A percentile compares a stretch with the other conserved stretches of the same genome.
phyloP scores from a whole-genome alignment of 192 early-diverging fungal genomes.

The Borealophlyctis nickersoniae region DNA sequence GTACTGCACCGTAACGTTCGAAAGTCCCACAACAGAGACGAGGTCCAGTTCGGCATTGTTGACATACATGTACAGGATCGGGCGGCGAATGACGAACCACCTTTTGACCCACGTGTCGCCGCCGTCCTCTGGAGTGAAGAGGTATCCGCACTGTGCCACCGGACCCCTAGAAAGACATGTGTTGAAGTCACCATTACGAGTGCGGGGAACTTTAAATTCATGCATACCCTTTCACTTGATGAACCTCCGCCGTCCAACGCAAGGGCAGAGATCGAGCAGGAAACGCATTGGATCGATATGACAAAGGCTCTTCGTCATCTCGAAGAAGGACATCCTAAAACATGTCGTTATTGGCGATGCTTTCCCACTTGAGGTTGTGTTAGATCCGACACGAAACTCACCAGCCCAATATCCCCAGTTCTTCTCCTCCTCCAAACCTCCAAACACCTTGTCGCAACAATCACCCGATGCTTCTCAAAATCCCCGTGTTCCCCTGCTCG shows the following conservation, averaged over 20 bases:
- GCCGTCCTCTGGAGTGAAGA: slow-evolving; percentile 12
- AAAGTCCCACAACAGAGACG: slow-evolving; percentile 71
- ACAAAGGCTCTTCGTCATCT: no score
- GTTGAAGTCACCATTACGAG: background rate
- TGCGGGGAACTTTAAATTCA: background rate
- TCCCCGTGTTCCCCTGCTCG: no score
- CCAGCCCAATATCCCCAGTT: background rate
- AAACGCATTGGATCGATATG: no score
- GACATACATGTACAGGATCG: slow-evolving; percentile 76
- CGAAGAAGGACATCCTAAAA: no score
- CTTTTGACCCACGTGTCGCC: slow-evolving; percentile 69
- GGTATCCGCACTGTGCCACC: slow-evolving; percentile 9
- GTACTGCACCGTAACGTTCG: slow-evolving; percentile 62
- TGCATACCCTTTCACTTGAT: no score
- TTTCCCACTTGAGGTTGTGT: no score
- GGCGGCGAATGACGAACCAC: slow-evolving; percentile 78
- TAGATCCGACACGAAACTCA: slow-evolving; percentile 4
- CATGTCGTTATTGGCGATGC: no score
- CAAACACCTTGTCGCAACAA: slow-evolving; percentile 20
- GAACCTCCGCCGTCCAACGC: no score
- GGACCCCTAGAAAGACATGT: background rate
- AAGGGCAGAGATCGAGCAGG: no score
- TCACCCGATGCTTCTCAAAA: slow-evolving; percentile 13
- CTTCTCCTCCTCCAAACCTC: slow-evolving; percentile 30
- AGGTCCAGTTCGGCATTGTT: slow-evolving; percentile 62